Conservation (phyloP, 768 basidiomycete genomes). For the Podaxis sp. region DNA sequence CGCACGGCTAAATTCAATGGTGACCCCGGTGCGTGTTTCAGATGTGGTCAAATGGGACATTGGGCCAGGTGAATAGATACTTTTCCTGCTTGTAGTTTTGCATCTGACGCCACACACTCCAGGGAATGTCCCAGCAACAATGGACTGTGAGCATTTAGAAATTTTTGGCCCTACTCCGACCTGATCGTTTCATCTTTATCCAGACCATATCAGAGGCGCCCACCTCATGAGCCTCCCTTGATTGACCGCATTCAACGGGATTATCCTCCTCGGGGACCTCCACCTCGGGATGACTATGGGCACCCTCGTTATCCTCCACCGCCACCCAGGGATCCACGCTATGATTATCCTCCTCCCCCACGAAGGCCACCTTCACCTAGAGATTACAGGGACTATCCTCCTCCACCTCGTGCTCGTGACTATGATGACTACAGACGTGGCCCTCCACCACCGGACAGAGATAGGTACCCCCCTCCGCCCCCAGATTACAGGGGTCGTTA, state of each 20-base stretch:
- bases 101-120: constrained; percentile 9
- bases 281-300: constrained; percentile 58
- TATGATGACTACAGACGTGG: constrained; percentile 69
- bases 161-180: background rate
- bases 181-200: constrained; percentile 2
- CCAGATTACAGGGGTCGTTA: constrained; percentile 60
- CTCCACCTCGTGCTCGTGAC: constrained; percentile 53
- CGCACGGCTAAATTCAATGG: constrained; percentile 77
- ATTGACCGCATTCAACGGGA: constrained; percentile 65
- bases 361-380: constrained; percentile 64
- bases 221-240: constrained; percentile 48
- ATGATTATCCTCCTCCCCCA: constrained; percentile 55
- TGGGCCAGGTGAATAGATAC: constrained; percentile 73
- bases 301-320: constrained; percentile 36
- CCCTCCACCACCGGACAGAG: constrained; percentile 43
- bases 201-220: constrained; percentile 39
- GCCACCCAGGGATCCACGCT: constrained; percentile 55
- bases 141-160: constrained; percentile 44
- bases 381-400: constrained; percentile 67
- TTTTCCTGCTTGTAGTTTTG: constrained; percentile 4
- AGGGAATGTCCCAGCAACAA: constrained; percentile 74
- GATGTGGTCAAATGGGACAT: constrained; percentile 81
- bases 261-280: constrained; percentile 42
- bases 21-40: constrained; percentile 89
- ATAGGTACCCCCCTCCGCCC: constrained; percentile 54